A percentile compares a stretch with the other conserved stretches of the same genome.
These are phyloP conservation scores for Fusarium marasasianum DNA, from an alignment of 2,329 filamentous ascomycete genomes.

Conservation along the genomic window DNA sequence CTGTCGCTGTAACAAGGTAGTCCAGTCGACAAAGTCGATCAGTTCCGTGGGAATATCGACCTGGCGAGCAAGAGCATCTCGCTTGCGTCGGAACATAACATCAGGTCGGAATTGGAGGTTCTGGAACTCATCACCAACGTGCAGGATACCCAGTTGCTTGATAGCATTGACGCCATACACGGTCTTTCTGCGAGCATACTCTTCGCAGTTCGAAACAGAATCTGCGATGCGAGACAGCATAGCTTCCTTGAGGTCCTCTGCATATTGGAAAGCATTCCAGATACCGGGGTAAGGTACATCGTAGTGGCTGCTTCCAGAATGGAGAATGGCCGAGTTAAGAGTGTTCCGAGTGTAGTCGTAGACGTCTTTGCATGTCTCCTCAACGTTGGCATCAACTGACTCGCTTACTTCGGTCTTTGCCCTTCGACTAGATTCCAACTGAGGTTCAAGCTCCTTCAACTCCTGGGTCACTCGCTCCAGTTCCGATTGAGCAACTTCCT, in stretches of 20 bases:
- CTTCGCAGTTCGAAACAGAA: constrained; percentile 82
- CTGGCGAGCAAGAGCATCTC: constrained; percentile 83
- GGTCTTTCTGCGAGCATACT: constrained; percentile 81
- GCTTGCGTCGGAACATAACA: constrained; percentile 90
- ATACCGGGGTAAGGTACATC: constrained; percentile 89
- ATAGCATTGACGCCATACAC: constrained; percentile 85
- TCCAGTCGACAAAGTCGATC: constrained; percentile 92
- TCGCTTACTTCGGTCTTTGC: constrained; percentile 83
- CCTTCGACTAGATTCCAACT: constrained; percentile 84
- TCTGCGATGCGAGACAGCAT: constrained; percentile 90
- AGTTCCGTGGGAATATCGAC: constrained; percentile 89
- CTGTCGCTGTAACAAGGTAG: constrained; percentile 83
- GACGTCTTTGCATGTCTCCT: constrained; percentile 84
- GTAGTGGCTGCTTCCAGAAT: constrained; percentile 79
- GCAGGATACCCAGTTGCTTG: constrained; percentile 86
- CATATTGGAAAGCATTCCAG: constrained; percentile 87
- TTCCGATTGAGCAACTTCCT: constrained; percentile 85
- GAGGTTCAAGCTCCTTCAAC: constrained; percentile 83
- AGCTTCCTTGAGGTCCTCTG: constrained; percentile 89
- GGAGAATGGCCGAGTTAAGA: constrained; percentile 77
- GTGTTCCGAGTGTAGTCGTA: constrained; percentile 84
- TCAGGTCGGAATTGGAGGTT: constrained; percentile 90
- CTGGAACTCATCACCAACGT: constrained; percentile 87
- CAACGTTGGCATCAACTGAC: constrained; percentile 81
- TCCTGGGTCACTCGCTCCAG: constrained; percentile 84